Percentiles rank a stretch among this genome's conserved stretches.
phyloP scores from a whole-genome alignment of 495 filamentous ascomycete species.

The Lepidopterella palustris region DNA sequence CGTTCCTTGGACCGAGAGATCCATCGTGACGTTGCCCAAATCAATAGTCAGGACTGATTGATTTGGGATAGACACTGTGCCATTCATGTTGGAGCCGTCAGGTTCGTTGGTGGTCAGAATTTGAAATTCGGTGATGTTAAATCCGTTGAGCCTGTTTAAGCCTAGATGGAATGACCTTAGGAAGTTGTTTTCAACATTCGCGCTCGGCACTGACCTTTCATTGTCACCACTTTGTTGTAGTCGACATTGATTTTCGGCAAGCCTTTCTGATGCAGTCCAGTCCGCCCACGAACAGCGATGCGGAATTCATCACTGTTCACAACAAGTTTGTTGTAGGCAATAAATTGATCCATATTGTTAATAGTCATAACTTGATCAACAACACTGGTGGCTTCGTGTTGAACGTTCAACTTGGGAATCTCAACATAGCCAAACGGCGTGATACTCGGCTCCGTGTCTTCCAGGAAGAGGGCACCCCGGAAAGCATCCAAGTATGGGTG shows the following conservation, averaged over 20 bases:
- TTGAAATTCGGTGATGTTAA: constrained; percentile 47
- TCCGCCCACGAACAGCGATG: constrained; percentile 54
- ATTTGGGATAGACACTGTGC: constrained; percentile 62
- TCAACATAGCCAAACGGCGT: constrained; percentile 53
- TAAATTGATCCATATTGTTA: constrained; percentile 50
- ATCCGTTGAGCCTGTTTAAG: constrained; percentile 55
- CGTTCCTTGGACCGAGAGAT: constrained; percentile 48
- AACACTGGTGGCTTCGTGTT: constrained; percentile 48
- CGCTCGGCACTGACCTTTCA: constrained; percentile 55
- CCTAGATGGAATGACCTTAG: constrained; percentile 34
- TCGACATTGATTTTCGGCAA: constrained; percentile 46
- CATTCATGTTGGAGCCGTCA: constrained; percentile 57
- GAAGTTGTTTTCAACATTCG: too few species aligned
- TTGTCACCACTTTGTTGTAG: constrained; percentile 50
- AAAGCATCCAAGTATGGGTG: constrained; percentile 53
- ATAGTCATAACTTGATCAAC: constrained; percentile 50
- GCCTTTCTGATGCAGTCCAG: constrained; percentile 45
- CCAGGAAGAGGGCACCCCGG: constrained; percentile 46
- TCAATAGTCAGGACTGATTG: constrained; percentile 56
- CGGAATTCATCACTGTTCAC: constrained; percentile 52
- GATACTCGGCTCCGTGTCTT: constrained; percentile 48
- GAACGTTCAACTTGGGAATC: constrained; percentile 49
- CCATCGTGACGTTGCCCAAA: constrained; percentile 60
- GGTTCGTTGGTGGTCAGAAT: constrained; percentile 39
- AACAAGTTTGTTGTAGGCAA: constrained; percentile 48